phyloP scores from a whole-genome alignment of 441 rosid species.

The Aquilaria agallochum region DNA sequence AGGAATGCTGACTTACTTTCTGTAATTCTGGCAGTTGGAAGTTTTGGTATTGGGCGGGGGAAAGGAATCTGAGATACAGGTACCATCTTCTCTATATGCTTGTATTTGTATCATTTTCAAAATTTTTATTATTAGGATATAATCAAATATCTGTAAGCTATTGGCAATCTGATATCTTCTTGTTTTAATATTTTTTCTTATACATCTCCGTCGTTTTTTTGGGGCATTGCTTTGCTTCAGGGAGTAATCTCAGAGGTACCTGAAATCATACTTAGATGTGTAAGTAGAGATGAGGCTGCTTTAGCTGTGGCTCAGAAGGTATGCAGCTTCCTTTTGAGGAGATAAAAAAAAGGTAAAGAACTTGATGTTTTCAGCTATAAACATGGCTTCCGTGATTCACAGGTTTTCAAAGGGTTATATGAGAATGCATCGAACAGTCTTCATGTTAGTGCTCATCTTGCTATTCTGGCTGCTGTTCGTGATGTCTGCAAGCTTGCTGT shows the following conservation, averaged over 20 bases:
- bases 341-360: background rate
- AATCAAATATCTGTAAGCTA: background rate
- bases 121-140: background rate
- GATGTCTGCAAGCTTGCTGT: slow-evolving; percentile 96
- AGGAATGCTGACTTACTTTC: slow-evolving; percentile 19
- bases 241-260: slow-evolving; percentile 87
- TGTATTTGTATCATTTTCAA: background rate
- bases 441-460: slow-evolving; percentile 77
- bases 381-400: slow-evolving; percentile 4
- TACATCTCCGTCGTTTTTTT: background rate
- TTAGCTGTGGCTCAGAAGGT: slow-evolving; percentile 97
- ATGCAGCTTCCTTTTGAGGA: background rate
- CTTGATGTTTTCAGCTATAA: background rate
- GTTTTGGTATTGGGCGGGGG: slow-evolving; percentile 61
- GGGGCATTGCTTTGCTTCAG: slow-evolving; percentile 28
- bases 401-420: slow-evolving; percentile 92
- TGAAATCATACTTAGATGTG: slow-evolving; percentile 92
- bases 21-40: slow-evolving; percentile 69
- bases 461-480: slow-evolving; percentile 86
- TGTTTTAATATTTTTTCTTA: slow-evolving; percentile 7
- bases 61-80: slow-evolving; percentile 91
- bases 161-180: slow-evolving; percentile 5
- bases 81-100: slow-evolving; percentile 23
- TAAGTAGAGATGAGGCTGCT: slow-evolving; percentile 97
- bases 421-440: slow-evolving; percentile 80